Base-by-base conservation (phyloP, 2,329 filamentous ascomycete genomes). In the Fusarium algeriense region DNA sequence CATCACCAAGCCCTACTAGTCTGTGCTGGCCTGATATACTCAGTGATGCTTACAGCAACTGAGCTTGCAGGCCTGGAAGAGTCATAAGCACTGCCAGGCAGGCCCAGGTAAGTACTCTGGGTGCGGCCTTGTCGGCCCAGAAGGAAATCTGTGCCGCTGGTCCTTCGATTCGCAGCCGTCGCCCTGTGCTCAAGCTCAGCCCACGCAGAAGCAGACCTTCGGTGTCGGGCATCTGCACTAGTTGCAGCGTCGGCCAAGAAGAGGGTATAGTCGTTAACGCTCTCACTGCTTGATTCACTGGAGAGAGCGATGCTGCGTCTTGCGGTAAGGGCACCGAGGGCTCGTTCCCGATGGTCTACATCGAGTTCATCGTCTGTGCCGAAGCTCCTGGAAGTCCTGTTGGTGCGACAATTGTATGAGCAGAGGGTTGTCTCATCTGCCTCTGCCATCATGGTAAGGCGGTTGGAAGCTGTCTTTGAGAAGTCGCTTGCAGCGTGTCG, bases 401-500 rank as follows among this genome's bases (percentile, higher is more conserved):
- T 38, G 26, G 61, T 19, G 11, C 45, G 38, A 46, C 52, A 52
- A 45, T 68, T 73, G 60, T 60, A 64, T 23, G 74, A 76, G 40
- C 74, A 76, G 8, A 76, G 73, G 4, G 74, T 73, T 9, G 68
- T 64, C 37, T 74, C 75, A 40, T 74, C 68, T 40, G 61, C 68
- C 52, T 75, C 57, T 34, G 45, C 55, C 60, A 73, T 70, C n/a
- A 69, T 62, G 45, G 67, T 59, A 52, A 70, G 56, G 32, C 69
- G 64, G 64, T 69, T 52, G 38, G 58, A 61, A 8, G 73, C 63
- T n/a, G 68, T 74, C 59, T 73, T 74, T 38, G 70, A 68, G 49
- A 79, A 79, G 70, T 77, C 77, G 32, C 74, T 61, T 9, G 78
- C 78, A 5, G 78, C 78, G 56, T 79, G 78, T 26, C 73, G 76